Evolutionary conservation across 306 rosid genomes (phyloP).

Genomic region (Cucurbita pepo): DNA sequence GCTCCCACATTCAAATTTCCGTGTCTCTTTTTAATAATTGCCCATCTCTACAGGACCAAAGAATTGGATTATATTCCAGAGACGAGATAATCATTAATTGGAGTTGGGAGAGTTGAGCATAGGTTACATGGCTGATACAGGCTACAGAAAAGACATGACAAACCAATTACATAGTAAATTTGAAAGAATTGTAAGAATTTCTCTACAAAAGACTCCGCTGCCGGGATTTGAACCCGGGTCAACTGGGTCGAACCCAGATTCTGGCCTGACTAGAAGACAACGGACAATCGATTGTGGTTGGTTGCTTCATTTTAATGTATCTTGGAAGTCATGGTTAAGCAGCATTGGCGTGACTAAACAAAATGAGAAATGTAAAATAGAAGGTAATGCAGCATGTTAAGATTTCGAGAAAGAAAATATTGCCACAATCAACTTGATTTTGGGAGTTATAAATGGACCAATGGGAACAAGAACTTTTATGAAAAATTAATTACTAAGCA

Average conservation of each 20-base stretch:
- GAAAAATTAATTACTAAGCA: not conserved
- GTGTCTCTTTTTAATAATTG: conserved; percentile 42
- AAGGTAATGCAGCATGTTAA: not conserved
- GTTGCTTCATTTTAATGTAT: not conserved
- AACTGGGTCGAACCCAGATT: conserved; percentile 46
- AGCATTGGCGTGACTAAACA: not conserved
- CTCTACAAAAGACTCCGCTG: conserved; percentile 14
- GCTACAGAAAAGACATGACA: not conserved
- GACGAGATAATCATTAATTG: not conserved
- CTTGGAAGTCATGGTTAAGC: not conserved
- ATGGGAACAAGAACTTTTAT: not conserved
- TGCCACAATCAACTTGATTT: not conserved
- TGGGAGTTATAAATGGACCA: not conserved
- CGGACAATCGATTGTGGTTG: conserved; percentile 1
- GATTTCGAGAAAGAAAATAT: not conserved
- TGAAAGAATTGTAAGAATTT: not conserved
- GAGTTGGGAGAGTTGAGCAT: not conserved
- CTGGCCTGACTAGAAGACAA: conserved; percentile 52
- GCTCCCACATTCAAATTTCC: conserved; percentile 26
- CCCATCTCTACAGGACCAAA: conserved; percentile 60
- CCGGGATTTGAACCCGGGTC: conserved; percentile 61
- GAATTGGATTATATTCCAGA: conserved; percentile 10
- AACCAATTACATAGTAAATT: not conserved
- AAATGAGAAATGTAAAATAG: not conserved
- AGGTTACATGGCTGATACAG: not conserved